Evolutionary conservation across 768 basidiomycete species (phyloP).

Genomic region (Russula brevipes): DNA sequence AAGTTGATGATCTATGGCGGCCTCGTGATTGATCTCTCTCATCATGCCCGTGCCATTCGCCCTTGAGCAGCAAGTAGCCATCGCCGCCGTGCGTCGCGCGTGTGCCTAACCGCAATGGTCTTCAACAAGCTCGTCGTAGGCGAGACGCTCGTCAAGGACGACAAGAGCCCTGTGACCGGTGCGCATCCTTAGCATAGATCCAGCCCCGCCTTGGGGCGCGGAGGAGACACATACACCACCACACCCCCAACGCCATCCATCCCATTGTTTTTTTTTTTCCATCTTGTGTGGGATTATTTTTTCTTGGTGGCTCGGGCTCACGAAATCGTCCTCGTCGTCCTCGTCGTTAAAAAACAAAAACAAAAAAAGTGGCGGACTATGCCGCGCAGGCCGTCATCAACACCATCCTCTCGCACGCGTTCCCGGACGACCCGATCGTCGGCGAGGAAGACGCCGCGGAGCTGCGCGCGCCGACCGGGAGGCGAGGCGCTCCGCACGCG

Average conservation of each 20-base stretch:
- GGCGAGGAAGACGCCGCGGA: slow-evolving; percentile 93
- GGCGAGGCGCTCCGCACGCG: slow-evolving; percentile 49
- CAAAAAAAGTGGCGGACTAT: slow-evolving; percentile 75
- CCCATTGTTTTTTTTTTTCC: too few relatives aligned
- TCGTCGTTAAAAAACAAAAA: neutral
- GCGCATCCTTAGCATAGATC: neutral
- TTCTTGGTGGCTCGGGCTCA: too few relatives aligned
- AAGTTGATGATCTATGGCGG: too few relatives aligned
- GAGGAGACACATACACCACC: too few relatives aligned
- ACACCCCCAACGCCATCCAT: too few relatives aligned
- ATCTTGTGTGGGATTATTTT: too few relatives aligned
- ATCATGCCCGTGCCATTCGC: slow-evolving; percentile 52
- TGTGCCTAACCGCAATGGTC: slow-evolving; percentile 79
- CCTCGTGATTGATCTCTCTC: too few relatives aligned
- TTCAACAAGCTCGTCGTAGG: slow-evolving; percentile 80
- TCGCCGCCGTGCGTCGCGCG: slow-evolving; percentile 83
- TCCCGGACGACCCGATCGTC: slow-evolving; percentile 83
- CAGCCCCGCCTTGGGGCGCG: too few relatives aligned
- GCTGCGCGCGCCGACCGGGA: slow-evolving; percentile 43
- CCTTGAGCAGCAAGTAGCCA: slow-evolving; percentile 72
- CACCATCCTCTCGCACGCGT: slow-evolving; percentile 66
- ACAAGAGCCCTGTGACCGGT: slow-evolving; percentile 72
- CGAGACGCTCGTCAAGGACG: slow-evolving; percentile 84
- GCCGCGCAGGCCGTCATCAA: slow-evolving; percentile 91
- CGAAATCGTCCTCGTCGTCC: too few relatives aligned